A percentile compares a stretch with the other conserved stretches of the same genome.
Conservation (phyloP, 225 moss, liverwort and hornwort genomes). For the Physcomitrium patens region DNA sequence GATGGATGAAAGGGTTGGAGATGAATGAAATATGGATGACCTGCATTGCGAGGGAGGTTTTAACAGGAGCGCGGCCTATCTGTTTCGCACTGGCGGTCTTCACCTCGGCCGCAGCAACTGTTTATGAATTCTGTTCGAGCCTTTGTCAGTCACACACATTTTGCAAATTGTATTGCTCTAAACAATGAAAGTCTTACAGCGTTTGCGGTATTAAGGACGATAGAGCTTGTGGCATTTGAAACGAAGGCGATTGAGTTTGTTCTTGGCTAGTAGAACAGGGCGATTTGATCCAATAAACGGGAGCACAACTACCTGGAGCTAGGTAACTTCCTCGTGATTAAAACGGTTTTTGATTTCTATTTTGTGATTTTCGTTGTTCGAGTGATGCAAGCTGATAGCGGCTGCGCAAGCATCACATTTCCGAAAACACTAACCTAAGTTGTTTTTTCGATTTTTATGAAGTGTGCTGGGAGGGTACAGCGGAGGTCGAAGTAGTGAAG, state of each 20-base stretch:
- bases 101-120: too few species aligned
- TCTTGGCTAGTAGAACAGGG: not conserved
- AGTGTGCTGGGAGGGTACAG: slow-evolving; percentile 10
- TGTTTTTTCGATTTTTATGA: not conserved
- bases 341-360: not conserved
- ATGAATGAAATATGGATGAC: too few species aligned
- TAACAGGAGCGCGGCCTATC: too few species aligned
- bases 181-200: not conserved
- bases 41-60: too few species aligned
- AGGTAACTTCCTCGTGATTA: not conserved
- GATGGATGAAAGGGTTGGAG: too few species aligned
- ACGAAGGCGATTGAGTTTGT: not conserved
- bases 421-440: slow-evolving; percentile 18
- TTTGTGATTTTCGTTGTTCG: too few species aligned
- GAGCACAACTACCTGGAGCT: not conserved
- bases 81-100: too few species aligned
- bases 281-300: not conserved
- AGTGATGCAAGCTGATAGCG: not conserved
- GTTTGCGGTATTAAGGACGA: not conserved
- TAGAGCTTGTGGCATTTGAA: not conserved
- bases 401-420: not conserved
- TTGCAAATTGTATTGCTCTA: not conserved
- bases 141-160: not conserved
- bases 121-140: not conserved
- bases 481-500: slow-evolving; percentile 10